Evolutionary conservation across 108 stramenopile genomes (phyloP).

Genomic region (Skeletonema costatum): DNA sequence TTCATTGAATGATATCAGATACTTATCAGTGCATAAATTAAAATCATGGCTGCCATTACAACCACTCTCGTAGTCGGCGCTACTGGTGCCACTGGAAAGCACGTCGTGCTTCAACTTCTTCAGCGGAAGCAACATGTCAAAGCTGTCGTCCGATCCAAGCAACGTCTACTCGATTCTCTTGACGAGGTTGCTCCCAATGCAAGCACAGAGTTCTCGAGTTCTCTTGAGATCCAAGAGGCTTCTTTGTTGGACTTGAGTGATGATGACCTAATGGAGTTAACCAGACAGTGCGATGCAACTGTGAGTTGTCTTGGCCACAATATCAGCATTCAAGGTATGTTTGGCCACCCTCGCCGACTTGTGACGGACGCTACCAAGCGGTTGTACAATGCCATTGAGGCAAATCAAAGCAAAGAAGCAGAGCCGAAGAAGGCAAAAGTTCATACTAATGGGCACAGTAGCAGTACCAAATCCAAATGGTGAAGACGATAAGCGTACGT

Average conservation of each 20-base stretch:
- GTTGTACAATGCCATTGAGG: conserved; percentile 32
- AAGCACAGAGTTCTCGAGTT: conserved; percentile 4
- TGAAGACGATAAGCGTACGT: conserved; percentile 39
- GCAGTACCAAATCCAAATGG: conserved; percentile 55
- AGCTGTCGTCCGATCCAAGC: conserved; percentile 52
- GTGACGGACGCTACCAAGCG: conserved; percentile 26
- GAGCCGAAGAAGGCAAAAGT: conserved; percentile 35
- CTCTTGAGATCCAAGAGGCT: conserved; percentile 42
- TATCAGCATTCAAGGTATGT: conserved; percentile 42
- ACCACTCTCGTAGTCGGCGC: conserved; percentile 58
- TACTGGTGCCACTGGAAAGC: conserved; percentile 64
- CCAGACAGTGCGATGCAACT: conserved; percentile 47
- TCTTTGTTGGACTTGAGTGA: conserved; percentile 50
- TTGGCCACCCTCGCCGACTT: conserved; percentile 30
- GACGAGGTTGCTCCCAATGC: conserved; percentile 7
- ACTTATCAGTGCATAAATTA: background rate
- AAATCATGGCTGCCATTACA: conserved; percentile 2
- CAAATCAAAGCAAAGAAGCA: background rate
- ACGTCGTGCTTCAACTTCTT: conserved; percentile 60
- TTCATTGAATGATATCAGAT: too few species aligned
- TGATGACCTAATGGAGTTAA: conserved; percentile 33
- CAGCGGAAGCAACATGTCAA: conserved; percentile 43
- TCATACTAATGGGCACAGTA: conserved; percentile 67
- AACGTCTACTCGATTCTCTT: conserved; percentile 25
- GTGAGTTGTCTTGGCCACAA: conserved; percentile 57